A percentile compares a stretch with the other conserved stretches of the same genome.
phyloP scores from a whole-genome alignment of 768 basidiomycete species.

The Russula olivacea region DNA sequence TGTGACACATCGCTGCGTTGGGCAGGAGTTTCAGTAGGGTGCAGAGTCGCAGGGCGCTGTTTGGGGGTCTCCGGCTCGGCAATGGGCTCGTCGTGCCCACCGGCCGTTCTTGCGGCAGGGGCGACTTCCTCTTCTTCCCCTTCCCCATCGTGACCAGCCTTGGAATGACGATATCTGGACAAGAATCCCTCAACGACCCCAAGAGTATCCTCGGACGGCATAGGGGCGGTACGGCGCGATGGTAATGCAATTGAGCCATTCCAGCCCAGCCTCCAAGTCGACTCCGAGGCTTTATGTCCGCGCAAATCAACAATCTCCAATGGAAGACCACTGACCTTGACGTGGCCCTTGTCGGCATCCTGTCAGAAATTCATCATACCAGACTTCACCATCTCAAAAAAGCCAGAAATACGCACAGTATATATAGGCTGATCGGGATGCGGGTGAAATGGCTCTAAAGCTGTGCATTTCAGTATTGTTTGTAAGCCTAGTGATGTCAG shows the following conservation, averaged over 20 bases:
- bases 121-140: neutral
- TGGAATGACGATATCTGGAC: neutral
- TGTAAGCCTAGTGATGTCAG: no score
- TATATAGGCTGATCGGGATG: no score
- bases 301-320: conserved; percentile 29
- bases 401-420: no score
- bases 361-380: no score
- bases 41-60: neutral
- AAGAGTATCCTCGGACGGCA: neutral
- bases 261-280: no score
- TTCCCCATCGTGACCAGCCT: no score
- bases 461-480: no score
- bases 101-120: neutral
- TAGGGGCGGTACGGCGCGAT: neutral
- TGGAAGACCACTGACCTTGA: conserved; percentile 62
- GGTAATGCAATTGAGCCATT: no score
- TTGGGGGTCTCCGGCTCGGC: neutral
- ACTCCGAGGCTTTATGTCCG: neutral
- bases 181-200: neutral
- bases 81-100: neutral
- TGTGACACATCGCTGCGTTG: neutral
- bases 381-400: no score
- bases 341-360: conserved; percentile 84
- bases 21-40: neutral
- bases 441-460: no score